phyloP scores from a whole-genome alignment of 2,329 filamentous ascomycete species.

The Aschersonia sp. region DNA sequence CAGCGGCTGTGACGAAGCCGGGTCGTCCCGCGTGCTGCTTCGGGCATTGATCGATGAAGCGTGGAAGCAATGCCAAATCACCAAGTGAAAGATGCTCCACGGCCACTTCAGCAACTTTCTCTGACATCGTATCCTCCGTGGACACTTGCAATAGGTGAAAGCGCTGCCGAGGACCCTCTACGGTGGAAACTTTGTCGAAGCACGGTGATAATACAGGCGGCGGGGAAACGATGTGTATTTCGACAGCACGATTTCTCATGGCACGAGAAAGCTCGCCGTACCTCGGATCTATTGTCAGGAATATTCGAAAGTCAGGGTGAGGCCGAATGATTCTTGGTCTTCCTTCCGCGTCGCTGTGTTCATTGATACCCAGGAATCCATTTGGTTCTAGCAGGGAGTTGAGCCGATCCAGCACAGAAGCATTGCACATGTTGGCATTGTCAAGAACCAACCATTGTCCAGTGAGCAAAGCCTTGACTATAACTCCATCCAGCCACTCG shows the following conservation, averaged over 20 bases:
- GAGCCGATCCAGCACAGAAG: slow-evolving; percentile 82
- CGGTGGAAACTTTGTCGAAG: slow-evolving; percentile 24
- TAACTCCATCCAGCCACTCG: slow-evolving; percentile 88
- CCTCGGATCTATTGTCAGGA: slow-evolving; percentile 82
- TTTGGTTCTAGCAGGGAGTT: slow-evolving; percentile 90
- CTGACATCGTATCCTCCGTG: slow-evolving; percentile 12
- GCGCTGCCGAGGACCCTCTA: slow-evolving; percentile 36
- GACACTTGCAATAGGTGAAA: slow-evolving; percentile 24
- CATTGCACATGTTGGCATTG: slow-evolving; percentile 92
- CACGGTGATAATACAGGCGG: slow-evolving; percentile 17
- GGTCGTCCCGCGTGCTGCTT: slow-evolving; percentile 1
- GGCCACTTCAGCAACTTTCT: slow-evolving; percentile 17
- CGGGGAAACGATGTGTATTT: slow-evolving; percentile 57
- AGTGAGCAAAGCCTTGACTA: slow-evolving; percentile 72
- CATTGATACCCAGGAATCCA: slow-evolving; percentile 79
- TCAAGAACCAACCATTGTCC: slow-evolving; percentile 91
- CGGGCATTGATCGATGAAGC: slow-evolving; percentile 14
- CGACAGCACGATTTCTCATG: slow-evolving; percentile 89
- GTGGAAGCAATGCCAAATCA: slow-evolving; percentile 26
- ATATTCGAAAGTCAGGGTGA: slow-evolving; percentile 79
- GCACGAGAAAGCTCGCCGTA: slow-evolving; percentile 90
- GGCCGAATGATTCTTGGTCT: slow-evolving; percentile 67
- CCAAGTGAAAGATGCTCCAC: slow-evolving; percentile 32
- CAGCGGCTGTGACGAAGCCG: slow-evolving; percentile 6
- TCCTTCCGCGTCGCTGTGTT: slow-evolving; percentile 74